Base-by-base conservation (phyloP, 1,139 yeast species). In the Tardiomyces depauwii region DNA sequence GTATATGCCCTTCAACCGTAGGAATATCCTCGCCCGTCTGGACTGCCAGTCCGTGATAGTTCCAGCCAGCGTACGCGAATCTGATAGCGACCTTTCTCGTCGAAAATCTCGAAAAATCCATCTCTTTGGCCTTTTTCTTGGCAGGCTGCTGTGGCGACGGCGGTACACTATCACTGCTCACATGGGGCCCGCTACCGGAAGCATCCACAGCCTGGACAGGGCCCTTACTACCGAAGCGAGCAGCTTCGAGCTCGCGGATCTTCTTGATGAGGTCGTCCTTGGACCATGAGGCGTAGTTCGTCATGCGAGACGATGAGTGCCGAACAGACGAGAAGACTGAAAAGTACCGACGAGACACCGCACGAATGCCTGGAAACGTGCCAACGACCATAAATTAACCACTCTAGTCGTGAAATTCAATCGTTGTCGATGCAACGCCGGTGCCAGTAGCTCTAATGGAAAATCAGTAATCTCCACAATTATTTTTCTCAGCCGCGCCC, bases 11-110 rank as follows among this genome's bases (percentile, higher is more conserved):
- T 59, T 93, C 98, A 2, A 91, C 91, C 0, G 99, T 91, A 0
- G 94, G 95, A 14, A 86, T 68, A 1, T 82, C 86, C 36, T 78
- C 84, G 49, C 72, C 73, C 18, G 57, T 49, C 61, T 91, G 98
- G 45, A 76, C 70, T 1, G 95, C 96, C 30, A 91, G 70, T 0
- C 99, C 99, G 57, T 83, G 86, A 62, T 89, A 91, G 57, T 84
- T 77, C 96, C 96, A 88, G 14, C 98, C 96, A 39, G 86, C 62
- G 61, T 91, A 91, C 0, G 96, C 84, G 67, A 91, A 91, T 53
- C 77, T 70, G 33, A 91, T 61, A 0, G 95, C 97, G 18, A 91
- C 74, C 53, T 77, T 78, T 45, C 97, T 67, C 5, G 78, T 78
- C n/a, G 71, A 58, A 57, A 78, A 79, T 51, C 77, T 80, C 18